These are phyloP conservation scores for Plasmodium falciparum DNA, from an alignment of 169 alveolate species.

Conservation along the genomic window DNA sequence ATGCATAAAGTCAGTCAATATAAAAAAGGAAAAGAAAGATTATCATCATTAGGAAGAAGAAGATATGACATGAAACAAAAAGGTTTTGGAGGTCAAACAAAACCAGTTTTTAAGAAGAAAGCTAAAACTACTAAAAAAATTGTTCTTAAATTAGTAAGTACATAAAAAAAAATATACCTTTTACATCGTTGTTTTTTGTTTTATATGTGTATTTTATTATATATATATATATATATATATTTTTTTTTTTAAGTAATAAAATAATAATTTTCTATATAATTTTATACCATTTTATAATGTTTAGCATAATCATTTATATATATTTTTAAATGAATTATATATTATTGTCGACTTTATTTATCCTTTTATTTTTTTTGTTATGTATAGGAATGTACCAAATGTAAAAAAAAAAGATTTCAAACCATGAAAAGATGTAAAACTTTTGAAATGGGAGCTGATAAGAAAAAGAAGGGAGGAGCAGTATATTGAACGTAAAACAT, in stretches of 20 bases:
- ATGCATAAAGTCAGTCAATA: slow-evolving; percentile 97
- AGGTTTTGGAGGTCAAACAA: slow-evolving; percentile 99
- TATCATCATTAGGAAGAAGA: slow-evolving; percentile 97
- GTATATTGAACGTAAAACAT: slow-evolving; percentile 76
- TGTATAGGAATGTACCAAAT: slow-evolving; percentile 96
- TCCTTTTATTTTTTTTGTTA: neutral
- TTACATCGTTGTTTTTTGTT: neutral
- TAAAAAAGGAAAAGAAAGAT: slow-evolving; percentile 98
- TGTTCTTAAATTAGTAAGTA: slow-evolving; percentile 93
- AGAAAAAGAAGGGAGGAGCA: slow-evolving; percentile 93
- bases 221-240: too few species aligned
- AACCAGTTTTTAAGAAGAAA: slow-evolving; percentile 98
- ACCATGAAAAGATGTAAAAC: slow-evolving; percentile 99
- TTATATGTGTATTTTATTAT: slow-evolving; percentile 88
- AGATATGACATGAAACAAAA: slow-evolving; percentile 99
- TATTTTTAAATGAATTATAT: neutral
- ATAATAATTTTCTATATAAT: too few species aligned
- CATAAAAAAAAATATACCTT: neutral
- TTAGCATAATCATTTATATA: neutral
- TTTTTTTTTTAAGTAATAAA: too few species aligned
- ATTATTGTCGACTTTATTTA: neutral
- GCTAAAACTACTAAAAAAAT: slow-evolving; percentile 99
- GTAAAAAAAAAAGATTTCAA: slow-evolving; percentile 96
- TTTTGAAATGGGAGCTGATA: slow-evolving; percentile 98
- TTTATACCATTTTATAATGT: too few species aligned